These are phyloP conservation scores for Phytophthora kernoviae DNA, from an alignment of 352 stramenopile genomes.

Conservation along the genomic window DNA sequence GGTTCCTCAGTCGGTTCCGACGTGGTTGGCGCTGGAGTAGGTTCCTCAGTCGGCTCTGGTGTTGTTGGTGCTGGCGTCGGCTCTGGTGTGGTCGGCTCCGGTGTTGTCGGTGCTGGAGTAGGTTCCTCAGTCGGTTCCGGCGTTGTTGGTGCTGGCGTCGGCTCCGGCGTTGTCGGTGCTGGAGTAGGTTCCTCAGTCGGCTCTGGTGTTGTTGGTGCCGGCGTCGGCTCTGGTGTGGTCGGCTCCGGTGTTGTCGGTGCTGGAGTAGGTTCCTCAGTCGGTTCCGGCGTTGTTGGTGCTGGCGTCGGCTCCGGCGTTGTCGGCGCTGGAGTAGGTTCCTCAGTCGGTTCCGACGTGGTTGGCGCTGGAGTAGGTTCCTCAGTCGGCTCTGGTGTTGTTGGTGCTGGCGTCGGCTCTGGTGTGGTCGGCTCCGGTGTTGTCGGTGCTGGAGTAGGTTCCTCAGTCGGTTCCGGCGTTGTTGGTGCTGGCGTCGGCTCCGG, in stretches of 20 bases:
- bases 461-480: not conserved
- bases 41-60: no score
- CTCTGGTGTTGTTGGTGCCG: not conserved
- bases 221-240: not conserved
- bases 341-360: slow-evolving; percentile 1
- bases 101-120: slow-evolving; percentile 1
- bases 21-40: slow-evolving; percentile 2
- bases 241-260: slow-evolving; percentile 3
- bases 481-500: not conserved
- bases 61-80: slow-evolving; percentile 3
- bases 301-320: not conserved
- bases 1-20: not conserved
- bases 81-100: not conserved
- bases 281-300: not conserved
- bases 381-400: not conserved
- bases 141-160: not conserved
- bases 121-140: slow-evolving; percentile 1
- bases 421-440: slow-evolving; percentile 2
- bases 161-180: not conserved
- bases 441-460: not conserved
- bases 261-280: not conserved
- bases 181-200: not conserved
- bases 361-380: not conserved
- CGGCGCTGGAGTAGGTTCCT: not conserved
- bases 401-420: slow-evolving; percentile 3